Evolutionary conservation across 495 filamentous ascomycete genomes (phyloP).

Genomic region (Lindgomyces ingoldianus): DNA sequence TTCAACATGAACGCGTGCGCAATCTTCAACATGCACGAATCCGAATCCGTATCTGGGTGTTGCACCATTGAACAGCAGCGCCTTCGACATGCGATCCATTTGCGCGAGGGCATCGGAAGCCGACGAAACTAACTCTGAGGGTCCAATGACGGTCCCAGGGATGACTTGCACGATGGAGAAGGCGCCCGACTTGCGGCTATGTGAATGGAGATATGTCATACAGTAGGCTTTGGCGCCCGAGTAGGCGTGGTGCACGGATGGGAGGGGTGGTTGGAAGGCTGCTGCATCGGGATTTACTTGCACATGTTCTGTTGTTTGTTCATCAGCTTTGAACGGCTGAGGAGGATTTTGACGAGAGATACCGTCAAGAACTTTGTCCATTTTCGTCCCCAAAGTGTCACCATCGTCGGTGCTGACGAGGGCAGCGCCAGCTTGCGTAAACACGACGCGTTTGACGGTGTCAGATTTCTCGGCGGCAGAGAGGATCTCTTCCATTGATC

Average conservation of each 20-base stretch:
- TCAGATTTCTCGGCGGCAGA: conserved; percentile 22
- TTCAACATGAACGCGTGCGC: conserved; percentile 23
- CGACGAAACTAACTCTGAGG: conserved; percentile 13
- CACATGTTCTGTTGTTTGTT: conserved; percentile 16
- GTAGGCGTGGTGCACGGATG: conserved; percentile 27
- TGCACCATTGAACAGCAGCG: conserved; percentile 16
- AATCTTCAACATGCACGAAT: conserved; percentile 28
- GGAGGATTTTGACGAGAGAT: not conserved
- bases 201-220: conserved; percentile 20
- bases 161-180: conserved; percentile 32
- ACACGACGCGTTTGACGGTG: conserved; percentile 22
- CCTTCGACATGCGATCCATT: conserved; percentile 27
- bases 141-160: conserved; percentile 28
- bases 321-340: not conserved
- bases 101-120: not conserved
- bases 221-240: conserved; percentile 28
- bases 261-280: conserved; percentile 25
- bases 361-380: conserved; percentile 28
- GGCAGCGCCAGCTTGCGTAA: conserved; percentile 29
- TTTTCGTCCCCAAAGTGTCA: conserved; percentile 18
- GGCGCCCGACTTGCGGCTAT: not conserved
- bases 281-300: not conserved
- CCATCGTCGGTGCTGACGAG: conserved; percentile 28
- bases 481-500: conserved; percentile 31
- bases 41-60: conserved; percentile 21